phyloP scores from a whole-genome alignment of 257 asterid species.

The Eustoma russellianum region DNA sequence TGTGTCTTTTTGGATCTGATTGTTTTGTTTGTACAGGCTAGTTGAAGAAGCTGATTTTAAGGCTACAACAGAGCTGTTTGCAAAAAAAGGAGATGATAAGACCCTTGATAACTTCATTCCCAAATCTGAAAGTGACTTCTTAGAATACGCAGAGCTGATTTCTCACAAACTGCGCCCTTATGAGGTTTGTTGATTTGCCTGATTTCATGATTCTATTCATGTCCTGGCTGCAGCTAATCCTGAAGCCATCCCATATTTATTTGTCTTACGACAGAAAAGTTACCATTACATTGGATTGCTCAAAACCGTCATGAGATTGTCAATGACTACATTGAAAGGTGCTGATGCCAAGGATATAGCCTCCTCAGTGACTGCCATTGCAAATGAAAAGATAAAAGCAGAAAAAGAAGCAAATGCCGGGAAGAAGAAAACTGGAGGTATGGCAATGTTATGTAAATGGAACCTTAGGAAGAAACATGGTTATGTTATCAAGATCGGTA shows the following conservation, averaged over 20 bases:
- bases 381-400: constrained; percentile 90
- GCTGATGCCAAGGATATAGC: constrained; percentile 88
- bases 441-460: background rate
- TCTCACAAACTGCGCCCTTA: constrained; percentile 67
- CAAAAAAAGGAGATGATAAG: constrained; percentile 58
- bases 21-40: constrained; percentile 76
- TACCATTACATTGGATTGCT: constrained; percentile 79
- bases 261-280: constrained; percentile 57
- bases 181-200: constrained; percentile 46
- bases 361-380: constrained; percentile 85
- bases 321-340: constrained; percentile 71
- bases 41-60: constrained; percentile 95
- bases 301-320: constrained; percentile 80
- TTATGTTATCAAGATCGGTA: background rate
- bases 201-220: background rate
- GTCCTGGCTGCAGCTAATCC: background rate
- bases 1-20: background rate
- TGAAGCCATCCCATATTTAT: constrained; percentile 8
- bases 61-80: constrained; percentile 78
- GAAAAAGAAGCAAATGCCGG: constrained; percentile 88
- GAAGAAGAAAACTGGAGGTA: constrained; percentile 91
- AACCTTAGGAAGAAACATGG: background rate
- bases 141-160: constrained; percentile 77
- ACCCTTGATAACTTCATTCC: constrained; percentile 86
- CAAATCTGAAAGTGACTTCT: constrained; percentile 67